A percentile compares a stretch with the other conserved stretches of the same genome.
phyloP scores from a whole-genome alignment of 192 early-diverging fungal genomes.

The Glomus cerebriforme region DNA sequence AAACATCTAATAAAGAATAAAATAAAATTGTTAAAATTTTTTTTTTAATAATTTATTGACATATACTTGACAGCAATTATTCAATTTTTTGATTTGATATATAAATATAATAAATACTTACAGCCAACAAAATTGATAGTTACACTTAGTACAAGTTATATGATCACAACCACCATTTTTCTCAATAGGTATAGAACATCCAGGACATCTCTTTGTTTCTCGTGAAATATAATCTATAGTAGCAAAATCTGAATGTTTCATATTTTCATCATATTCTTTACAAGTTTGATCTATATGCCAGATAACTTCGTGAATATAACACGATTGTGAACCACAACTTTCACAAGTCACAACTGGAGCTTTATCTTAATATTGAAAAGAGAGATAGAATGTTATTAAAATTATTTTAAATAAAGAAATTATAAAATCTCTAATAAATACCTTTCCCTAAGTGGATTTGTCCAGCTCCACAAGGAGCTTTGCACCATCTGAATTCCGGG shows the following conservation, averaged over 20 bases:
- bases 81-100: background rate
- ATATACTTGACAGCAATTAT: too few species aligned
- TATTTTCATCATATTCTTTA: background rate
- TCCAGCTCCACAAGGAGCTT: constrained; percentile 4
- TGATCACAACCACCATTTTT: constrained; percentile 23
- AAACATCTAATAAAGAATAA: constrained; percentile 16
- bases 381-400: background rate
- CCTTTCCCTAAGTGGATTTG: constrained; percentile 17
- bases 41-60: background rate
- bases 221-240: constrained; percentile 16
- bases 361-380: constrained; percentile 10
- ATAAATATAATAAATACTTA: constrained; percentile 12
- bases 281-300: constrained; percentile 21
- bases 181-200: constrained; percentile 13
- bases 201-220: background rate
- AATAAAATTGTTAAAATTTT: background rate
- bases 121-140: constrained; percentile 23
- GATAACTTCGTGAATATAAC: constrained; percentile 24
- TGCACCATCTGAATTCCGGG: constrained; percentile 11
- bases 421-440: background rate
- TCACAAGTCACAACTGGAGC: constrained; percentile 22
- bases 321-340: constrained; percentile 2
- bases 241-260: constrained; percentile 4
- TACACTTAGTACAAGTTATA: constrained; percentile 13
- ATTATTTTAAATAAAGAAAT: background rate